Conservation (phyloP, 371 early-diverging fungal genomes). For the Syncephalis plumigaleata region DNA sequence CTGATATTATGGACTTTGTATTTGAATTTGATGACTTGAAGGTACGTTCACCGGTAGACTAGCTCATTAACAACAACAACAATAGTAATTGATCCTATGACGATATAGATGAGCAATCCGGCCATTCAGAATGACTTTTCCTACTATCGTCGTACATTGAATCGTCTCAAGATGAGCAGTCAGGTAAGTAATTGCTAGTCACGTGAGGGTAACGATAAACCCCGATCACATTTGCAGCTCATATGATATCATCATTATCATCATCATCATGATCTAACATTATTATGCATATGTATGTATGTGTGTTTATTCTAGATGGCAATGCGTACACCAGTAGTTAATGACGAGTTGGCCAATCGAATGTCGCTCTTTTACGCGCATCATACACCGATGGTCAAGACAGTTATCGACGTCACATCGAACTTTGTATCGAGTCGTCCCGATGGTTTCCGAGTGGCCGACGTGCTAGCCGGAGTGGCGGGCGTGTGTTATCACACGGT, state of each 20-base stretch:
- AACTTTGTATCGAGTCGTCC: conserved; percentile 22
- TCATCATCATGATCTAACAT: too few relatives aligned
- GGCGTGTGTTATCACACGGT: conserved; percentile 44
- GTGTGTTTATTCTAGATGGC: too few relatives aligned
- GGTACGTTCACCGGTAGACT: conserved; percentile 24
- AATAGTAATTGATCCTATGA: too few relatives aligned
- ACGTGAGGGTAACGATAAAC: too few relatives aligned
- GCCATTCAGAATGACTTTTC: conserved; percentile 92
- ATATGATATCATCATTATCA: too few relatives aligned
- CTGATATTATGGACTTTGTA: conserved; percentile 66
- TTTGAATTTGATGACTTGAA: conserved; percentile 83
- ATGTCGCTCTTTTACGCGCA: conserved; percentile 92
- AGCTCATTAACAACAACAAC: too few relatives aligned
- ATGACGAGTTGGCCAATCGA: conserved; percentile 75
- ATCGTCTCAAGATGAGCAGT: conserved; percentile 41
- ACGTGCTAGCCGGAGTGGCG: conserved; percentile 40
- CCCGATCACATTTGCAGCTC: neutral
- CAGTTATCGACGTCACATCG: conserved; percentile 56
- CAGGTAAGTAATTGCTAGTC: conserved; percentile 13
- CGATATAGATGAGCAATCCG: conserved; percentile 64
- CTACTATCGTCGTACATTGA: conserved; percentile 82
- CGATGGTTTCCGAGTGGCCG: conserved; percentile 27
- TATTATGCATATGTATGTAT: too few relatives aligned
- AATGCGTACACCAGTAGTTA: conserved; percentile 5
- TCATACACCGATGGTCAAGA: conserved; percentile 80